phyloP scores from a whole-genome alignment of 805 yeast genomes.

The Spathaspora boniae region DNA sequence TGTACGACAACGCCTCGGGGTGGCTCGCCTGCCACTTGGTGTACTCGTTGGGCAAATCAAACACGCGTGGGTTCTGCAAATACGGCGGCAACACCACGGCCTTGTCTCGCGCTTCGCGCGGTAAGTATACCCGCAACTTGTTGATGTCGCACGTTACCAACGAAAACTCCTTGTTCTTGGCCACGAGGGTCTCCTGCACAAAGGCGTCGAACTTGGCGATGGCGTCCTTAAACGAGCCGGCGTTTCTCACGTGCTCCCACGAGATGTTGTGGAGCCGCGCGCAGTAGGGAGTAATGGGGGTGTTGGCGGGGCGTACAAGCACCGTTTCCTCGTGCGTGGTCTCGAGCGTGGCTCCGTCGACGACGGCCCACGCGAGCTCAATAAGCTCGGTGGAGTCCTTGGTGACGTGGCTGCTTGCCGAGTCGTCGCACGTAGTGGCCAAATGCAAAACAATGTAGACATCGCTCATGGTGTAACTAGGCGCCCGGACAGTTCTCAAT shows the following conservation, averaged over 20 bases:
- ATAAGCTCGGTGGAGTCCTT: constrained; percentile 68
- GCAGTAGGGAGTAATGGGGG: constrained; percentile 62
- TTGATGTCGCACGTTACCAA: constrained; percentile 66
- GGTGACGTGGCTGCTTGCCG: constrained; percentile 46
- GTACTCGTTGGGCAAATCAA: constrained; percentile 74
- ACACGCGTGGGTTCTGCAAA: constrained; percentile 70
- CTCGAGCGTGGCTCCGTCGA: constrained; percentile 51
- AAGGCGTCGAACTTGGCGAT: constrained; percentile 49
- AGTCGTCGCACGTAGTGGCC: constrained; percentile 66
- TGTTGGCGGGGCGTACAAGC: constrained; percentile 57
- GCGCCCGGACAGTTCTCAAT: too few relatives aligned
- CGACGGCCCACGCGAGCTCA: constrained; percentile 63
- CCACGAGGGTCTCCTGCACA: constrained; percentile 41
- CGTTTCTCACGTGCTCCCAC: constrained; percentile 59
- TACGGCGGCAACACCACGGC: constrained; percentile 68
- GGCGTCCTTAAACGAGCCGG: constrained; percentile 63
- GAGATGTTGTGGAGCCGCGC: constrained; percentile 50
- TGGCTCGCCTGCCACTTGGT: constrained; percentile 62
- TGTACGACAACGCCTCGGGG: constrained; percentile 46
- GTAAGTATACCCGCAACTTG: constrained; percentile 73
- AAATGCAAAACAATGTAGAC: constrained; percentile 59
- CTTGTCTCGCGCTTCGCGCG: constrained; percentile 78
- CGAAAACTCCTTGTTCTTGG: constrained; percentile 49
- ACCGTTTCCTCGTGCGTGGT: constrained; percentile 41
- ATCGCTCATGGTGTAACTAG: too few relatives aligned